Conservation (phyloP, 2,329 filamentous ascomycete genomes). For the Sclerotinia spermophila region DNA sequence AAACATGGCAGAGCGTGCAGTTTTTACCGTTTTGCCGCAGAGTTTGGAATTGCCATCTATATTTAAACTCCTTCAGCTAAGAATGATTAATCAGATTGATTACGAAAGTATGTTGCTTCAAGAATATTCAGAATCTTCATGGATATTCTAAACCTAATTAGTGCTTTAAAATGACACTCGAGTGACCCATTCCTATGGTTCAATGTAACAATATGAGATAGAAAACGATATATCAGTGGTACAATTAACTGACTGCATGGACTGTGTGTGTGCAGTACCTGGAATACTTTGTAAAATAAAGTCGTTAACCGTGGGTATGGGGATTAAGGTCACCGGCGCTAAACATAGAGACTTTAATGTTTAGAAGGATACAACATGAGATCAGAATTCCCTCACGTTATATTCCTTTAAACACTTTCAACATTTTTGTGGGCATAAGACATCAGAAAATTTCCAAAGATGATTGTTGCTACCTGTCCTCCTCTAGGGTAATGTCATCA, state of each 20-base stretch:
- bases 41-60: background rate
- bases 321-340: background rate
- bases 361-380: background rate
- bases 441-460: background rate
- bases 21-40: background rate
- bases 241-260: background rate
- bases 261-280: background rate
- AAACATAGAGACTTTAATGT: background rate
- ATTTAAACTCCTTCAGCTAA: background rate
- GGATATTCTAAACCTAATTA: background rate
- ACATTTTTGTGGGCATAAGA: background rate
- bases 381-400: too few species aligned
- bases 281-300: background rate
- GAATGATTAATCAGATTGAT: background rate
- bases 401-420: background rate
- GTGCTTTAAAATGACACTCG: background rate
- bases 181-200: background rate
- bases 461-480: background rate
- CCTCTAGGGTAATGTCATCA: background rate
- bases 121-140: background rate
- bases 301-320: background rate
- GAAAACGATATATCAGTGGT: background rate
- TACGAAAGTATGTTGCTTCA: background rate
- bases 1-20: conserved; percentile 10
- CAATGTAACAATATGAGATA: background rate